phyloP scores from a whole-genome alignment of 331 rosid genomes.

The Spiraea crenata region DNA sequence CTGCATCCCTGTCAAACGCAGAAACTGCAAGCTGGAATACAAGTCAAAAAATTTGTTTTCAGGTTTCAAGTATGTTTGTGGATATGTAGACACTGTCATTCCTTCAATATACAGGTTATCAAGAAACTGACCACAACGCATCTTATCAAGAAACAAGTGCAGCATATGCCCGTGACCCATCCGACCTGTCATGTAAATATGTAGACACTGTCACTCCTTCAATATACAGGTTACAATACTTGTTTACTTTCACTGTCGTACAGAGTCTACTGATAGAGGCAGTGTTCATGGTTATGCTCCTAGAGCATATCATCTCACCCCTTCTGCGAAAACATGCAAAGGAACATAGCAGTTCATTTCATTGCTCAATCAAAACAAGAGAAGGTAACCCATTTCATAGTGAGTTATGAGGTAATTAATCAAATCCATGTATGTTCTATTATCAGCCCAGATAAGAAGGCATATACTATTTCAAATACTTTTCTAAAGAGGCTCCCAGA shows the following conservation, averaged over 20 bases:
- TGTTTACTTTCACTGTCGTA: background rate
- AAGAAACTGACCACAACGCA: constrained; percentile 67
- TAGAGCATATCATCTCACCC: background rate
- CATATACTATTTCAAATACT: no score
- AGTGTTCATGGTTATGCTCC: background rate
- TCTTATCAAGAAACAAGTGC: constrained; percentile 73
- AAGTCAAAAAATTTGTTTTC: constrained; percentile 23
- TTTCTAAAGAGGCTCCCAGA: no score
- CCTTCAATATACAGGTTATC: no score
- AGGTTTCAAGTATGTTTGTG: constrained; percentile 3
- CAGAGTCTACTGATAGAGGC: background rate
- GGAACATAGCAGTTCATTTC: background rate
- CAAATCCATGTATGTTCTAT: no score
- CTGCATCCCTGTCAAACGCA: constrained; percentile 46
- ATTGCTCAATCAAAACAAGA: background rate
- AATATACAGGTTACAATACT: background rate
- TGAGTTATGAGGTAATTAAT: no score
- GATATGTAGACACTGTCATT: no score
- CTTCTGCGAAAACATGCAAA: background rate
- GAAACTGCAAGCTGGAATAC: constrained; percentile 57
- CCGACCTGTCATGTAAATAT: constrained; percentile 63
- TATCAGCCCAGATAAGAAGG: no score
- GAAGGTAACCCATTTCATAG: no score
- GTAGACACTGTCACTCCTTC: background rate
- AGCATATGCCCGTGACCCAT: constrained; percentile 66